These are phyloP conservation scores for Geotrichum candidum DNA, from an alignment of 1,139 yeast species.

Conservation along the genomic window DNA sequence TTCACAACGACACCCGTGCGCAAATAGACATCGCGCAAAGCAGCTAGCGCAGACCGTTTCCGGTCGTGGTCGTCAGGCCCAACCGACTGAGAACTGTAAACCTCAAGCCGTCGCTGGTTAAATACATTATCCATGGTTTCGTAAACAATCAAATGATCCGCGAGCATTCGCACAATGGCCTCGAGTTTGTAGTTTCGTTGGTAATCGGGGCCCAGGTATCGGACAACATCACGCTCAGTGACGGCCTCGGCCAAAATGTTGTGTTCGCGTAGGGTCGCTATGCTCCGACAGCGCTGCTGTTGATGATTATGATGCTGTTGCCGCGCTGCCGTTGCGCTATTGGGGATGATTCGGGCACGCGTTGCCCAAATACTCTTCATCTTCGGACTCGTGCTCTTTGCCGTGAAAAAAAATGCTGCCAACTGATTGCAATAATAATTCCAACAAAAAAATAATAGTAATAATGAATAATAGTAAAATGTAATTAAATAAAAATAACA, in stretches of 20 bases:
- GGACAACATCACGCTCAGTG: slow-evolving; percentile 20
- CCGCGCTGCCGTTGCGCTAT: not conserved
- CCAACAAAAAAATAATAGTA: not conserved
- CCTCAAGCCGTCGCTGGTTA: slow-evolving; percentile 12
- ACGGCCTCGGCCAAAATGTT: not conserved
- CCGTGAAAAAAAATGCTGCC: not conserved
- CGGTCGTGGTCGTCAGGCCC: not conserved
- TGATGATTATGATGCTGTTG: not conserved
- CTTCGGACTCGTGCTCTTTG: not conserved
- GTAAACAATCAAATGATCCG: slow-evolving; percentile 27
- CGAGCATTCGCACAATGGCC: slow-evolving; percentile 29
- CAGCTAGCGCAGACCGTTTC: not conserved
- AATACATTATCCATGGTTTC: slow-evolving; percentile 24
- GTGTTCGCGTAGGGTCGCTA: not conserved
- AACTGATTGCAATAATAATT: not conserved
- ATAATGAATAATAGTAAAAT: too few species aligned
- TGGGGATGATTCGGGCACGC: not conserved
- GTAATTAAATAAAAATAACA: not conserved
- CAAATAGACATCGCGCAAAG: not conserved
- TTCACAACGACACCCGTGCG: not conserved
- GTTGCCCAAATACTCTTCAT: not conserved
- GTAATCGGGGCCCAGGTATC: slow-evolving; percentile 23
- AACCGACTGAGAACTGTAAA: not conserved
- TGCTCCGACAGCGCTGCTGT: not conserved
- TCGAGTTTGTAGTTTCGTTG: slow-evolving; percentile 25